Evolutionary conservation across 1,284 basidiomycete species (phyloP).

Genomic region (Inonotus obliquus): DNA sequence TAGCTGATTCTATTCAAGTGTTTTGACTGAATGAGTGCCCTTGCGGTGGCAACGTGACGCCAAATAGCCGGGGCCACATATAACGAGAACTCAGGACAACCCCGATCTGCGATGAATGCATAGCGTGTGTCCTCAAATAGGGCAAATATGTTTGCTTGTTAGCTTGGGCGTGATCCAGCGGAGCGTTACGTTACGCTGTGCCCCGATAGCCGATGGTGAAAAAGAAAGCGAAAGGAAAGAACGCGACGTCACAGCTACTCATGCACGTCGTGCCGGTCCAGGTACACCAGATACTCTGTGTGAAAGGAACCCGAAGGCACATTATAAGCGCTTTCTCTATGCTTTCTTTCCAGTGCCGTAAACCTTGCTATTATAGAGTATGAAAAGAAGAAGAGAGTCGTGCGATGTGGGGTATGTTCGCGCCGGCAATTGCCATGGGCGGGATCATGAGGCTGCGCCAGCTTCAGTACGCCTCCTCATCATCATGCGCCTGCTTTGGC

Average conservation of each 20-base stretch:
- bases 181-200: background rate
- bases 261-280: background rate
- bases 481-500: background rate
- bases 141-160: background rate
- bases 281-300: background rate
- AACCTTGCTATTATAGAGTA: background rate
- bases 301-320: background rate
- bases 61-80: conserved; percentile 1
- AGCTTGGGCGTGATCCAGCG: background rate
- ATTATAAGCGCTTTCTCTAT: background rate
- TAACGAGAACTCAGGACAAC: background rate
- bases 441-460: background rate
- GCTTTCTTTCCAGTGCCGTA: background rate
- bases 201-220: background rate
- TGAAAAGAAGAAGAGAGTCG: background rate
- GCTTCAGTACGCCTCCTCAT: background rate
- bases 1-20: background rate
- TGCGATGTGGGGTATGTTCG: background rate
- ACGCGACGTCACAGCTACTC: background rate
- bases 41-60: background rate
- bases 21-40: background rate
- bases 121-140: background rate
- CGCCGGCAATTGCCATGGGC: background rate
- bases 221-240: background rate
- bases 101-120: background rate